Evolutionary conservation across 2,329 filamentous ascomycete species (phyloP).

Genomic region (Sordariomycetes sp.): DNA sequence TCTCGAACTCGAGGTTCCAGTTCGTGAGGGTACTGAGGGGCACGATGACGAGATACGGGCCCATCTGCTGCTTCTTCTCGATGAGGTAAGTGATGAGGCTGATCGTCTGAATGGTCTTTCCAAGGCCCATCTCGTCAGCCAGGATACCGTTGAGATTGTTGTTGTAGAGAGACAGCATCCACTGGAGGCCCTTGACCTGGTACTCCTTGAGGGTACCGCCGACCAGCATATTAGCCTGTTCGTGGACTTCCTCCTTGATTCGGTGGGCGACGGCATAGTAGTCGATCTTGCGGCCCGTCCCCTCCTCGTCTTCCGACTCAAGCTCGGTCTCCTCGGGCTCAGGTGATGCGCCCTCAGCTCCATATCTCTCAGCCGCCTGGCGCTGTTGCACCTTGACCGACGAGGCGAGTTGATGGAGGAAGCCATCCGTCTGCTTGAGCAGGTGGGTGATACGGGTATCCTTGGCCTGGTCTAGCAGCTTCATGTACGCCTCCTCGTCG

Average conservation of each 20-base stretch:
- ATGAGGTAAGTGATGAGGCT: constrained; percentile 96
- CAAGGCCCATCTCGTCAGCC: constrained; percentile 98
- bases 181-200: constrained; percentile 95
- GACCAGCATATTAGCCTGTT: constrained; percentile 76
- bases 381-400: constrained; percentile 94
- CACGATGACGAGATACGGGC: constrained; percentile 93
- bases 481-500: constrained; percentile 98
- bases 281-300: constrained; percentile 71
- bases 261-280: constrained; percentile 98
- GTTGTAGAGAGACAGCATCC: constrained; percentile 99
- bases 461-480: constrained; percentile 95
- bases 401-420: constrained; percentile 87
- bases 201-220: constrained; percentile 94
- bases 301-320: constrained; percentile 54
- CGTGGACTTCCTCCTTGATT: constrained; percentile 81
- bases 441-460: constrained; percentile 98
- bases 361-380: constrained; percentile 68
- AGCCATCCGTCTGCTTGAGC: constrained; percentile 92
- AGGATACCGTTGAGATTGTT: constrained; percentile 99
- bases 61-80: constrained; percentile 83
- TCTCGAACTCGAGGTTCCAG: constrained; percentile 98
- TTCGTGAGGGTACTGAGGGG: constrained; percentile 95
- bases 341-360: constrained; percentile 41
- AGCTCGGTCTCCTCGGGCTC: constrained; percentile 52
- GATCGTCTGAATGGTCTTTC: constrained; percentile 98